phyloP scores from a whole-genome alignment of 441 rosid species.

The Populus hybrid region DNA sequence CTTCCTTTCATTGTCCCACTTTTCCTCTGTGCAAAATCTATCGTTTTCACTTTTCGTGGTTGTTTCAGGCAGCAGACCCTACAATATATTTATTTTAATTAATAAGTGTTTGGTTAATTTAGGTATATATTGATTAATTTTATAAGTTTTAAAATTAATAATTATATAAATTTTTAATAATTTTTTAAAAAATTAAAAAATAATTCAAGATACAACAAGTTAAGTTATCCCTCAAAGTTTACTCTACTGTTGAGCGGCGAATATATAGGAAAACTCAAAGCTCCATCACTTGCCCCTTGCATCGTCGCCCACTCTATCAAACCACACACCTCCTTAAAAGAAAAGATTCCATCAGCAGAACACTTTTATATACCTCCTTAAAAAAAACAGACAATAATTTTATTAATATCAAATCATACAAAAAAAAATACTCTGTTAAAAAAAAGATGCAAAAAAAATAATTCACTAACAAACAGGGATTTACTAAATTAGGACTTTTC shows the following conservation, averaged over 20 bases:
- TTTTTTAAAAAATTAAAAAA: no score
- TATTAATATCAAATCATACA: neutral
- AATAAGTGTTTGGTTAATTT: no score
- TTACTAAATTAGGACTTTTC: no score
- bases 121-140: no score
- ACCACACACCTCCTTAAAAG: neutral
- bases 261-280: conserved; percentile 24
- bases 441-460: no score
- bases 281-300: conserved; percentile 55
- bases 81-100: neutral
- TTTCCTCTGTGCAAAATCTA: conserved; percentile 43
- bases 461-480: no score
- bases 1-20: conserved; percentile 27
- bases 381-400: neutral
- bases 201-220: no score
- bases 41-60: conserved; percentile 40
- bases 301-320: conserved; percentile 28
- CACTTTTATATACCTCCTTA: neutral
- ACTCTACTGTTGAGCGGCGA: conserved; percentile 31
- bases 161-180: no score
- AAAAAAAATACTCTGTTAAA: neutral
- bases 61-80: conserved; percentile 41
- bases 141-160: no score
- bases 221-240: neutral
- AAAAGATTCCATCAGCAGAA: neutral